phyloP scores from a whole-genome alignment of 1,284 basidiomycete species.

The Macrocystidia cucumis region DNA sequence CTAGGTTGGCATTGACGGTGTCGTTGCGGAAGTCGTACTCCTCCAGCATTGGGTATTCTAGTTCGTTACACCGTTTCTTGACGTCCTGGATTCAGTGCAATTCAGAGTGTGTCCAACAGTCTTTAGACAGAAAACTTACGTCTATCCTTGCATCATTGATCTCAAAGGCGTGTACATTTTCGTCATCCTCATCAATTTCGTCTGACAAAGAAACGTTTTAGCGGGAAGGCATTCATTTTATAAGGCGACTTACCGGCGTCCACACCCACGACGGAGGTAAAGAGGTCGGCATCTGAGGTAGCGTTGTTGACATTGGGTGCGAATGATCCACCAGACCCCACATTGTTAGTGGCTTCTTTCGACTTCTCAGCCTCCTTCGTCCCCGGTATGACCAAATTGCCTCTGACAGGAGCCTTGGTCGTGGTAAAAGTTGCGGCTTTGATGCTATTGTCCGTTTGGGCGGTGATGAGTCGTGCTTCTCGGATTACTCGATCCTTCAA shows the following conservation, averaged over 20 bases:
- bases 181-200: constrained; percentile 94
- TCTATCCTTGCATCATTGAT: constrained; percentile 91
- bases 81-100: constrained; percentile 62
- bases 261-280: constrained; percentile 89
- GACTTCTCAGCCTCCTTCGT: constrained; percentile 67
- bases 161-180: constrained; percentile 92
- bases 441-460: constrained; percentile 59
- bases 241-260: constrained; percentile 56
- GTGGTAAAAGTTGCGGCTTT: constrained; percentile 78
- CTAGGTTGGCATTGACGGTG: constrained; percentile 88
- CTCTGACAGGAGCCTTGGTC: constrained; percentile 74
- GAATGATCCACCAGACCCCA: constrained; percentile 21
- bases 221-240: constrained; percentile 7
- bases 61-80: constrained; percentile 88
- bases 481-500: constrained; percentile 83
- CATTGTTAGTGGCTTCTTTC: constrained; percentile 43
- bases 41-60: constrained; percentile 94
- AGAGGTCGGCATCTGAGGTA: constrained; percentile 64
- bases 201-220: constrained; percentile 40
- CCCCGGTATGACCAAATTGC: constrained; percentile 80
- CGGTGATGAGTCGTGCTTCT: constrained; percentile 67
- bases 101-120: constrained; percentile 4
- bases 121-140: constrained; percentile 31
- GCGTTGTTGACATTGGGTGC: constrained; percentile 21
- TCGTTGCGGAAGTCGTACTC: constrained; percentile 98